A percentile compares a stretch with the other conserved stretches of the same genome.
Evolutionary conservation across 352 stramenopile genomes (phyloP).

Genomic region (Stramenopiles sp.): DNA sequence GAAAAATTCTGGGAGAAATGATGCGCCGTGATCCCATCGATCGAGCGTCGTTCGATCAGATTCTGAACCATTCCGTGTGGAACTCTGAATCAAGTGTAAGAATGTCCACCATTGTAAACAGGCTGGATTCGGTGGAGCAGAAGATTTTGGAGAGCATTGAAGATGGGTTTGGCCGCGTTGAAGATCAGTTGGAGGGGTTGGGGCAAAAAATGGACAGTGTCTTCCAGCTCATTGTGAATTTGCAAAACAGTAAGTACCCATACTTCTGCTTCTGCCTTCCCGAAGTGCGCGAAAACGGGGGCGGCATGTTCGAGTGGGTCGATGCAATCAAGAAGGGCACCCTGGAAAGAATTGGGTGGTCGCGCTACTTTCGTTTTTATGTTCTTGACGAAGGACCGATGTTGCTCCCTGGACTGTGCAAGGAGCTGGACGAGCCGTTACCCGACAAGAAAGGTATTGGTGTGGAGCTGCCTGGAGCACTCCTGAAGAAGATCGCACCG

Average conservation of each 20-base stretch:
- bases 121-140: neutral
- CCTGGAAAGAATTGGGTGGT: neutral
- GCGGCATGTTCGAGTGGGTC: neutral
- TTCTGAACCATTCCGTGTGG: neutral
- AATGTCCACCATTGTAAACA: neutral
- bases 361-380: neutral
- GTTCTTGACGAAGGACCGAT: constrained; percentile 1
- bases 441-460: neutral
- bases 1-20: neutral
- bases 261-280: neutral
- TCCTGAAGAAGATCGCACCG: neutral
- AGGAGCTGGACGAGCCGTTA: neutral
- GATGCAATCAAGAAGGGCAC: neutral
- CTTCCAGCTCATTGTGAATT: neutral
- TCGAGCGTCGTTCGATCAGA: neutral
- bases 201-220: neutral
- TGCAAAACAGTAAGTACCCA: neutral
- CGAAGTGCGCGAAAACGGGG: neutral
- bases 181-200: neutral
- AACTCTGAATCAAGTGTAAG: neutral
- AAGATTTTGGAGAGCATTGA: neutral
- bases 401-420: neutral
- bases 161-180: neutral
- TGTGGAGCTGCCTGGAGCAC: neutral
- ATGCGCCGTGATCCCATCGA: neutral